Base-by-base conservation (phyloP, 768 basidiomycete genomes). In the Tulasnella sp. region DNA sequence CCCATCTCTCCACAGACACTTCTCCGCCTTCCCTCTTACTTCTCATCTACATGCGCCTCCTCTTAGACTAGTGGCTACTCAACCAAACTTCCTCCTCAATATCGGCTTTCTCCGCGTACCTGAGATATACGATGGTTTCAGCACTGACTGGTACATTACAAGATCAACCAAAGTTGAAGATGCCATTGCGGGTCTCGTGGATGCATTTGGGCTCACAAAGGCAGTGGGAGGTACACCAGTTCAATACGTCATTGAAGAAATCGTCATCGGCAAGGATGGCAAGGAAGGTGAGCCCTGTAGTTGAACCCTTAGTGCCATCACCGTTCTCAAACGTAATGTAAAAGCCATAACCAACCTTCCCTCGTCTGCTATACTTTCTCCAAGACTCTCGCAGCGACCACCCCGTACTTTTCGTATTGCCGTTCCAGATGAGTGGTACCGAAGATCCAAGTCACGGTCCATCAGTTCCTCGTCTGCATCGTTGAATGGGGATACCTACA, bases 351-450 rank as follows among this genome's bases (percentile, higher is more conserved):
- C 33, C 34, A 33, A 32, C 13, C 32, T 54, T 3, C 37, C 45
- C 5, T 45, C 53, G 34, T 56, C 54, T 19, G 45, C 59, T 0
- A 44, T 52, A 22, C 37, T 47, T 32, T 50, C 58, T 7, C 29
- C 58, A 6, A 37, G 48, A 3, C 35, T 37, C 15, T 71, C 56
- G 65, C 67, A n/a, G 58, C 65, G 3, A 57, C 61, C 25, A 71
- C 72, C 1, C 66, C 59, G 75, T 7, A 60, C 57, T 6, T 76
- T 82, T 59, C 70, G 72, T 24, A 73, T 87, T 49, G 82, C 79
- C 55, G 76, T 89, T 6, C 82, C 82, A 1, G 82, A 82, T 47
- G 79, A 81, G 60, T 88, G 81, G 86, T 88, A 77, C 63, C 76
- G 78, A 51, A 74, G 82, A 15, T 76, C 78, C 16, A 81, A 74